Base-by-base conservation (phyloP, 2,329 filamentous ascomycete genomes). In the Cercospora beticola region DNA sequence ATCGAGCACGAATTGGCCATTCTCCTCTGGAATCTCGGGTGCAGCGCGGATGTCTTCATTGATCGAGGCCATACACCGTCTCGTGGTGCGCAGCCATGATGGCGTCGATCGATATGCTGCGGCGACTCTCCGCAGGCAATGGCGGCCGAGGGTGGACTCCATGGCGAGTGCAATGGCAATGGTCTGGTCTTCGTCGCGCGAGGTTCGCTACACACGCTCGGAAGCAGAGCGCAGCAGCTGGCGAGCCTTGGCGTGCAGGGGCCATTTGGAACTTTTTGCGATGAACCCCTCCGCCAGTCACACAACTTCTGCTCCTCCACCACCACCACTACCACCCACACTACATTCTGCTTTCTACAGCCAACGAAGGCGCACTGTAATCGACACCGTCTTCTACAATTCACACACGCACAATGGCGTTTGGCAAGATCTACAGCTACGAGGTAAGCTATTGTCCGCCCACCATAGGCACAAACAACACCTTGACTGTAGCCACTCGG, bases 401-500 rank as follows among this genome's bases (percentile, higher is more conserved):
- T 40, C 54, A 26, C 52, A 69, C 62, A 69, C 56, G 66, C 72
- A 76, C 56, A 67, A 79, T 78, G 77, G 72, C 76, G 81, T 98
- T 99, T 88, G 95, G 95, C 86, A 99, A 97, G 87, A 89, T 99
- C 80, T 98, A 95, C 89, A 92, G 91, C 82, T 89, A 88, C 83
- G 82, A 88, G 85, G 94, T 97, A 90, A 77, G 85, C 62, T 58
- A 62, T 57, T 33, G 30, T n/a, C 54, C 54, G n/a, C 26, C 26
- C 54, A 58, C 54, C 23, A 64, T 62, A 28, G 26, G 54, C 64
- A 30, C 59, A 70, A 57, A 66, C 67, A 68, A 65, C 63, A 63
- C 66, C 65, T 58, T 58, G 62, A 14, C 26, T 16, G 52, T 18
- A 21, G n/a, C 36, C 40, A 36, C 26, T 63, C 43, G 10, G 26